phyloP scores from a whole-genome alignment of 805 yeast genomes.

The Blastobotrys peoriensis region DNA sequence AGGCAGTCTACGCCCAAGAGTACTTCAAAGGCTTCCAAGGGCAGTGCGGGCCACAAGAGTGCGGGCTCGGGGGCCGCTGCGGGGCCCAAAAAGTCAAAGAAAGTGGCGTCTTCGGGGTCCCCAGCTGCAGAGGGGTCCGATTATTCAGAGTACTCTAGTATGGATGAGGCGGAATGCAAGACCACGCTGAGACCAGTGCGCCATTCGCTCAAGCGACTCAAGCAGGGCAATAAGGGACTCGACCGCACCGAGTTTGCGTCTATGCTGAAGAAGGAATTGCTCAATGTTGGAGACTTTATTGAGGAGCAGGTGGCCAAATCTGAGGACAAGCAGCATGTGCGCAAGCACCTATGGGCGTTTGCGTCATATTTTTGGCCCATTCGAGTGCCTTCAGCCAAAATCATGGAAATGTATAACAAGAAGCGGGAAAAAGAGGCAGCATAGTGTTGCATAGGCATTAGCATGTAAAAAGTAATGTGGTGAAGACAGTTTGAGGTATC shows the following conservation, averaged over 20 bases:
- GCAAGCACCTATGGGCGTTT: slow-evolving; percentile 76
- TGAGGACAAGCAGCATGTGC: slow-evolving; percentile 30
- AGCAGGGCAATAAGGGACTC: slow-evolving; percentile 65
- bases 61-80: slow-evolving; percentile 16
- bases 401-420: slow-evolving; percentile 63
- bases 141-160: slow-evolving; percentile 58
- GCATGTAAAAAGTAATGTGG: too few relatives aligned
- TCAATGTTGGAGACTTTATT: slow-evolving; percentile 71
- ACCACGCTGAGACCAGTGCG: slow-evolving; percentile 58
- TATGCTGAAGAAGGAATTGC: slow-evolving; percentile 59
- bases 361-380: slow-evolving; percentile 86
- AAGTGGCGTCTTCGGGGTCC: too few relatives aligned
- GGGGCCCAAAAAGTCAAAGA: too few relatives aligned
- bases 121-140: too few relatives aligned
- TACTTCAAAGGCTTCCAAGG: slow-evolving; percentile 2
- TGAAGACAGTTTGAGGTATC: too few relatives aligned
- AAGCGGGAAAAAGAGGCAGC: slow-evolving; percentile 16
- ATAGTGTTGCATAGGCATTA: too few relatives aligned
- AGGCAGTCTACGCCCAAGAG: not conserved
- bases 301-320: slow-evolving; percentile 33
- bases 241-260: slow-evolving; percentile 73
- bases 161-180: slow-evolving; percentile 71
- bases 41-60: slow-evolving; percentile 9
- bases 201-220: slow-evolving; percentile 57
- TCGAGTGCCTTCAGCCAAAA: slow-evolving; percentile 58